Evolutionary conservation across 129 eudicot species (phyloP).

Genomic region (Escallonia herrerae): DNA sequence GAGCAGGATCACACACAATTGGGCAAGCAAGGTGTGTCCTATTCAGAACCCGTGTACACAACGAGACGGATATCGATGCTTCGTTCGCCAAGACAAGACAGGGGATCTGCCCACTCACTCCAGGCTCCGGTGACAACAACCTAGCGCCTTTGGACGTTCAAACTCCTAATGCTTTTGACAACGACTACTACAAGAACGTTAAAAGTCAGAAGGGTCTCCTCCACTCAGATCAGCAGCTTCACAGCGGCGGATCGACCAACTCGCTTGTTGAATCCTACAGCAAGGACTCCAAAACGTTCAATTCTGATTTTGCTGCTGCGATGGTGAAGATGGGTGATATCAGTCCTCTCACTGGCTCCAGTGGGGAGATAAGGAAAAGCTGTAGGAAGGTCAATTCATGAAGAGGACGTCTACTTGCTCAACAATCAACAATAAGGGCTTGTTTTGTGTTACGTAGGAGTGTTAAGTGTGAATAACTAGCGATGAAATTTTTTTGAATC

Average conservation of each 20-base stretch:
- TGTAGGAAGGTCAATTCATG: conserved; percentile 21
- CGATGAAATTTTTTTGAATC: no score
- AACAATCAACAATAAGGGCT: no score
- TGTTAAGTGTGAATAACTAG: no score
- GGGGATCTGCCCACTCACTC: conserved; percentile 6
- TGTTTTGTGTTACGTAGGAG: no score
- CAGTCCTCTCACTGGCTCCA: conserved; percentile 26
- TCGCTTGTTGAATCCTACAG: conserved; percentile 7
- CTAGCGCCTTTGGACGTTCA: conserved; percentile 20
- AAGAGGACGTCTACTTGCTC: background rate
- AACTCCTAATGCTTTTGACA: conserved; percentile 27
- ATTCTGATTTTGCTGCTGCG: conserved; percentile 19
- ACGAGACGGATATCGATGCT: conserved; percentile 49
- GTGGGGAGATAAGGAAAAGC: conserved; percentile 25
- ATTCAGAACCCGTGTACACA: conserved; percentile 48
- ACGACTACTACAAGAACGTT: conserved; percentile 21
- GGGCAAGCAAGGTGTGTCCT: conserved; percentile 62
- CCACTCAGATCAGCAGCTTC: conserved; percentile 28
- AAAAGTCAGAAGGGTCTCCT: conserved; percentile 21
- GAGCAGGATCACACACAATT: conserved; percentile 53
- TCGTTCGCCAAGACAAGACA: conserved; percentile 34
- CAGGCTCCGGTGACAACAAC: conserved; percentile 24
- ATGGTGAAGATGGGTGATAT: conserved; percentile 41
- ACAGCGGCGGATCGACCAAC: conserved; percentile 10
- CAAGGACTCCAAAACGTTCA: conserved; percentile 1